A percentile compares a stretch with the other conserved stretches of the same genome.
phyloP scores from a whole-genome alignment of 345 rosid genomes.

The Populus euphratica region DNA sequence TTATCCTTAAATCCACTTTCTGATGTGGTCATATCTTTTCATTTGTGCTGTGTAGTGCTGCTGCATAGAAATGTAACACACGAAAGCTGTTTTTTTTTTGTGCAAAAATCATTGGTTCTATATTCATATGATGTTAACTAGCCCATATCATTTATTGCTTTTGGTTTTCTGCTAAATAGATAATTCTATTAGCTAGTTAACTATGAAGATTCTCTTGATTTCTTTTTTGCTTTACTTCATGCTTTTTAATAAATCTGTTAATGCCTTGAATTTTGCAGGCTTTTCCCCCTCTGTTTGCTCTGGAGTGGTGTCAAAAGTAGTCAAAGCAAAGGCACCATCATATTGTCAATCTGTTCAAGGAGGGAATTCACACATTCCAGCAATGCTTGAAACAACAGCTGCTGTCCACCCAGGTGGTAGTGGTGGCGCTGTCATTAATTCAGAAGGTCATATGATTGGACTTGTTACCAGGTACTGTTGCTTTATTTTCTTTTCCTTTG shows the following conservation, averaged over 20 bases:
- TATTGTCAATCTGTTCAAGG: conserved; percentile 27
- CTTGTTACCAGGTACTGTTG: conserved; percentile 73
- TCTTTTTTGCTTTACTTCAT: not conserved
- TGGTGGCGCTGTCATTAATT: conserved; percentile 87
- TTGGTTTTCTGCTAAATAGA: not conserved
- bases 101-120: not conserved
- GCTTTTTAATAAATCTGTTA: conserved; percentile 1
- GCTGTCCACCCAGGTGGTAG: conserved; percentile 95
- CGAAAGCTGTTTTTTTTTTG: not conserved
- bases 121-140: not conserved
- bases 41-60: not conserved
- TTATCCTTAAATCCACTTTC: not conserved
- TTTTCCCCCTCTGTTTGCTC: conserved; percentile 73
- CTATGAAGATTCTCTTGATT: not conserved
- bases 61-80: not conserved
- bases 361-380: conserved; percentile 44
- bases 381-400: conserved; percentile 96
- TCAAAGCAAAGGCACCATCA: conserved; percentile 43
- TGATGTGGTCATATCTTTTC: not conserved
- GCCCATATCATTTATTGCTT: not conserved
- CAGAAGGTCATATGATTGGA: conserved; percentile 76
- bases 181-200: not conserved
- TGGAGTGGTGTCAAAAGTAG: conserved; percentile 82
- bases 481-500: not conserved
- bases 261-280: conserved; percentile 36